Evolutionary conservation across 2,329 filamentous ascomycete species (phyloP), one percentile per base, ranked within the genome.

Genomic region (Purpureocillium lavendulum): DNA sequence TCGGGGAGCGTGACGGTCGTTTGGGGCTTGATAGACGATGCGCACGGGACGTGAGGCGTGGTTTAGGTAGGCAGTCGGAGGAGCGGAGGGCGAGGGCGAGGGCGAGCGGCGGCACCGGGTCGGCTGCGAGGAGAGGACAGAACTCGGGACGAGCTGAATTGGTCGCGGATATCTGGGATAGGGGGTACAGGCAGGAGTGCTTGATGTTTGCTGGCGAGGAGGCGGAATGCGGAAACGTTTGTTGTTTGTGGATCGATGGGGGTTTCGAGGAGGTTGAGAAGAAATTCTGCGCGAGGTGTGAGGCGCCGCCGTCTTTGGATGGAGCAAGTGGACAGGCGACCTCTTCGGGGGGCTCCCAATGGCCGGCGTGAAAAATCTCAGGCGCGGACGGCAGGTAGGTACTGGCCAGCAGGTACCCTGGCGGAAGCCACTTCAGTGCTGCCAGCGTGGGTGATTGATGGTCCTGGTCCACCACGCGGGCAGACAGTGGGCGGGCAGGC

Each of bases 211-310:
- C 13, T 33, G 34, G 30, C 26, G 33, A 13, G 35, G 15, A 16
- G 15, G 35, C 11, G 31, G 35, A 32, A 24, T 8, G 40, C 12
- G 17, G 40, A 16, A 24, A 31, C 16, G 31, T 14, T 38, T 30
- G 11, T 37, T 30, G 26, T 32, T 35, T 26, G 28, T n/a, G 32
- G 35, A 26, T 41, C 28, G 35, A 24, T 37, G 16, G 13, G 35
- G 29, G 10, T n/a, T 28, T 14, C n/a, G 33, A 35, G 15, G 33
- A 29, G 30, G 24, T 33, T 21, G 30, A 39, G 34, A 42, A 39
- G 40, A 39, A 38, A 33, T 39, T 42, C 36, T 42, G 40, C 35
- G 35, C 21, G 21, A 26, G 10, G 21, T 26, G 21, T 26, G 21
- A 26, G 21, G 21, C 21, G 21, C 21, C 21, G 21, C 21, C 21